Evolutionary conservation across 805 yeast genomes (phyloP).

Genomic region (Barnettozyma populi): DNA sequence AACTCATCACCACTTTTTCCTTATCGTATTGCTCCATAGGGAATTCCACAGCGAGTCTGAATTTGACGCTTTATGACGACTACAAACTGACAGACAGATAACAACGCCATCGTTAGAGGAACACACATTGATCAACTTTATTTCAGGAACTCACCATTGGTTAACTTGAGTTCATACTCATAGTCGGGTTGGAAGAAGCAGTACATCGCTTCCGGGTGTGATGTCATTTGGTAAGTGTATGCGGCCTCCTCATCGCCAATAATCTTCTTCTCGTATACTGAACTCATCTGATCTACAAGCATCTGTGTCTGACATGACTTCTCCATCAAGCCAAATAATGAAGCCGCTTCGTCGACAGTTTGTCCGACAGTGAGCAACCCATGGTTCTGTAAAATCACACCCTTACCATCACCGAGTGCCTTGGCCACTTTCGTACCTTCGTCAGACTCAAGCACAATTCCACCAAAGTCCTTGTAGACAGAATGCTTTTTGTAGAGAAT

Average conservation of each 20-base stretch:
- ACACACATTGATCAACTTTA: neutral
- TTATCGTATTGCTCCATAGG: no score
- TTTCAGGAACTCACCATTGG: slow-evolving; percentile 23
- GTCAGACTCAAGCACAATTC: slow-evolving; percentile 62
- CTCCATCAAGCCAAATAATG: slow-evolving; percentile 58
- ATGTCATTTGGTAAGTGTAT: slow-evolving; percentile 53
- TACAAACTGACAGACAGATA: no score
- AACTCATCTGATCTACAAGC: slow-evolving; percentile 49
- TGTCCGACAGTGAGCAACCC: slow-evolving; percentile 66
- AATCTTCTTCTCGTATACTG: slow-evolving; percentile 31
- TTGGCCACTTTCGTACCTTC: slow-evolving; percentile 60
- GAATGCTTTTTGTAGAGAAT: slow-evolving; percentile 58
- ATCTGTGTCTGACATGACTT: slow-evolving; percentile 61
- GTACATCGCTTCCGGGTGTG: slow-evolving; percentile 64
- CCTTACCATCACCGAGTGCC: slow-evolving; percentile 51
- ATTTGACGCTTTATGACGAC: no score
- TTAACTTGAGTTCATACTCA: slow-evolving; percentile 38
- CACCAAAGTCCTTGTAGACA: slow-evolving; percentile 69
- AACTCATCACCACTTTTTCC: no score
- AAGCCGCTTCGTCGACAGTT: slow-evolving; percentile 73
- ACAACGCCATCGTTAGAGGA: no score
- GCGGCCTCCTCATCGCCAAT: slow-evolving; percentile 61
- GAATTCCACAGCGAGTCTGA: no score
- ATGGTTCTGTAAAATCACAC: slow-evolving; percentile 63
- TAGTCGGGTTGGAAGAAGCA: slow-evolving; percentile 70